These are phyloP conservation scores for Obba rivulosa DNA, from an alignment of 768 basidiomycete species.

Conservation along the genomic window DNA sequence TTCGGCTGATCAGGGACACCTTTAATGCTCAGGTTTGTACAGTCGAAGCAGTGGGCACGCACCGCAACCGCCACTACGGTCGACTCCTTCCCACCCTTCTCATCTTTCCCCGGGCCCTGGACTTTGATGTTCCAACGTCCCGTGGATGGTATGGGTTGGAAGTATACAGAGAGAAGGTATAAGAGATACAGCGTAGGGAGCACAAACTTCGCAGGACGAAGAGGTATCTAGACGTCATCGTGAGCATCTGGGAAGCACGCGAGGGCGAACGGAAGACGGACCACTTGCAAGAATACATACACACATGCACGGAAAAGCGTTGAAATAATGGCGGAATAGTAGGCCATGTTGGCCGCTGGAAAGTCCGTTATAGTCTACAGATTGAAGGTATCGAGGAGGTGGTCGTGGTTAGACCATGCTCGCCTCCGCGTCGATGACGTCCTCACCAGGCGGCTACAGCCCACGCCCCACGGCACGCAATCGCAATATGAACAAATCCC, in stretches of 20 bases:
- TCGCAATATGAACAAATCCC: too few relatives aligned
- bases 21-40: slow-evolving; percentile 1
- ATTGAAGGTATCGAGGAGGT: too few relatives aligned
- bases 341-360: slow-evolving; percentile 9
- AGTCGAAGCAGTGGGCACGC: too few relatives aligned
- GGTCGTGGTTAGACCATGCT: too few relatives aligned
- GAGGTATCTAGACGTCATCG: slow-evolving; percentile 32
- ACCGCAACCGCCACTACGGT: slow-evolving; percentile 4
- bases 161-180: slow-evolving; percentile 16
- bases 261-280: not conserved
- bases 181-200: slow-evolving; percentile 23
- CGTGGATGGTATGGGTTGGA: slow-evolving; percentile 6
- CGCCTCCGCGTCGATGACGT: too few relatives aligned
- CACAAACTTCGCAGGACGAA: slow-evolving; percentile 27
- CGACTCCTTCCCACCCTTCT: slow-evolving; percentile 4
- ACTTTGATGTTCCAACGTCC: slow-evolving; percentile 5
- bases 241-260: not conserved
- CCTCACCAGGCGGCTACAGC: too few relatives aligned
- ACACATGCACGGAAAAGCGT: slow-evolving; percentile 37
- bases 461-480: too few relatives aligned
- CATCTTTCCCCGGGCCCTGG: slow-evolving; percentile 6
- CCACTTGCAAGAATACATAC: slow-evolving; percentile 49
- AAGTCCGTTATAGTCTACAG: too few relatives aligned
- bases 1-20: slow-evolving; percentile 2
- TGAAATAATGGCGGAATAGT: slow-evolving; percentile 20